phyloP scores from a whole-genome alignment of 2,329 filamentous ascomycete species.

The Diplodia corticola region DNA sequence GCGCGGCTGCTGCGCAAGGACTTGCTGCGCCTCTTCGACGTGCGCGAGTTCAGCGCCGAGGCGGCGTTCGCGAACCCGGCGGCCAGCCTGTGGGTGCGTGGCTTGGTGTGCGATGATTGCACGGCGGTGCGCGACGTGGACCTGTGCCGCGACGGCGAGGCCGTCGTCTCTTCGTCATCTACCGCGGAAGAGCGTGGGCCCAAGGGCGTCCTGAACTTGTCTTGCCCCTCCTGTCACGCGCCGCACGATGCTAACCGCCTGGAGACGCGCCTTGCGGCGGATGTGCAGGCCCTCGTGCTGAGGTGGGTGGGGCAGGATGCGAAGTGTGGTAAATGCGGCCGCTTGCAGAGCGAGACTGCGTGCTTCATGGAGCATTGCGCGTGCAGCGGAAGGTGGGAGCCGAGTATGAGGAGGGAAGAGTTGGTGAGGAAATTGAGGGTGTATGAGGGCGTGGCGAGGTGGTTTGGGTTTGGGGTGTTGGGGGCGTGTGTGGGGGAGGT shows the following conservation, averaged over 20 bases:
- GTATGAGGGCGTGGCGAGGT: slow-evolving; percentile 71
- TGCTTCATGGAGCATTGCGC: slow-evolving; percentile 97
- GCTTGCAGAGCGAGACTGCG: slow-evolving; percentile 65
- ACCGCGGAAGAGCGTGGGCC: slow-evolving; percentile 21
- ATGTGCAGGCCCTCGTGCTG: slow-evolving; percentile 72
- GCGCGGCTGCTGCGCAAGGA: slow-evolving; percentile 87
- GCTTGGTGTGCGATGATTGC: slow-evolving; percentile 86
- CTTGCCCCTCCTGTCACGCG: slow-evolving; percentile 72
- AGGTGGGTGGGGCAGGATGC: slow-evolving; percentile 90
- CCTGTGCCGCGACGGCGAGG: slow-evolving; percentile 83
- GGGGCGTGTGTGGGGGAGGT: slow-evolving; percentile 70
- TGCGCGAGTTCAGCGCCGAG: slow-evolving; percentile 88
- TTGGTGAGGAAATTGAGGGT: slow-evolving; percentile 67
- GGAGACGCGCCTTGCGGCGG: slow-evolving; percentile 77
- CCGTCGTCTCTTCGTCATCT: slow-evolving; percentile 58
- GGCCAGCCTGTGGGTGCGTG: slow-evolving; percentile 68
- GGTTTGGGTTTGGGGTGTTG: slow-evolving; percentile 81
- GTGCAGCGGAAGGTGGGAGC: slow-evolving; percentile 83
- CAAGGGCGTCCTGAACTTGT: slow-evolving; percentile 26
- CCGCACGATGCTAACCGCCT: slow-evolving; percentile 77
- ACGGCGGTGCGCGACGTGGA: slow-evolving; percentile 87
- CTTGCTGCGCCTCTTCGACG: slow-evolving; percentile 83
- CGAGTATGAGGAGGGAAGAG: slow-evolving; percentile 67
- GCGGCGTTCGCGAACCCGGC: slow-evolving; percentile 87
- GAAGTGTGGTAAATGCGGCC: slow-evolving; percentile 71